phyloP scores from a whole-genome alignment of 495 filamentous ascomycete genomes.

The Daldinia grandis region DNA sequence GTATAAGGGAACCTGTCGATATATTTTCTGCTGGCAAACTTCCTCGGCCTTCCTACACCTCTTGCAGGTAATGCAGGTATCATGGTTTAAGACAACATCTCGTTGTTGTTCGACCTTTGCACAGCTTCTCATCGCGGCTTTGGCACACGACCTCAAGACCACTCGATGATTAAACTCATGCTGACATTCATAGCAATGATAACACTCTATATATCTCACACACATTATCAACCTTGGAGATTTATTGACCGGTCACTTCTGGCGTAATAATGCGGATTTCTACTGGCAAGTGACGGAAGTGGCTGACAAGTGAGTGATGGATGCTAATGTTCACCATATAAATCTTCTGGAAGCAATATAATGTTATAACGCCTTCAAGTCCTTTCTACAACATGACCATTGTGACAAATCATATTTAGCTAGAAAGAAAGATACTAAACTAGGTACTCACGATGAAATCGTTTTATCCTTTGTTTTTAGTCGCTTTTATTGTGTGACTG shows the following conservation, averaged over 20 bases:
- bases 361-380: background rate
- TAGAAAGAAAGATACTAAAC: background rate
- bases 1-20: slow-evolving; percentile 24
- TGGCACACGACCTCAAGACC: slow-evolving; percentile 7
- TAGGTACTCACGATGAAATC: background rate
- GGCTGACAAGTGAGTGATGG: background rate
- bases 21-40: slow-evolving; percentile 25
- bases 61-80: slow-evolving; percentile 19
- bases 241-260: background rate
- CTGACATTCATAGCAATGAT: slow-evolving; percentile 35
- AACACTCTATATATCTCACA: background rate
- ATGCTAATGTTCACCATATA: background rate
- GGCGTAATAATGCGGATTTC: background rate
- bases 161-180: background rate
- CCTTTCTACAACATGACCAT: background rate
- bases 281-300: background rate
- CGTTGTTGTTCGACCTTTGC: background rate
- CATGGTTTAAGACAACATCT: slow-evolving; percentile 1
- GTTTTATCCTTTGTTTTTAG: background rate
- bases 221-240: slow-evolving; percentile 20
- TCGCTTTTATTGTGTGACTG: background rate
- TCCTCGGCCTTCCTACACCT: slow-evolving; percentile 24
- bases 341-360: background rate
- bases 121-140: slow-evolving; percentile 6
- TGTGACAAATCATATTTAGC: background rate